These are phyloP conservation scores for Musa acuminata DNA, from an alignment of 176 grass and related monocot genomes.

Conservation along the genomic window DNA sequence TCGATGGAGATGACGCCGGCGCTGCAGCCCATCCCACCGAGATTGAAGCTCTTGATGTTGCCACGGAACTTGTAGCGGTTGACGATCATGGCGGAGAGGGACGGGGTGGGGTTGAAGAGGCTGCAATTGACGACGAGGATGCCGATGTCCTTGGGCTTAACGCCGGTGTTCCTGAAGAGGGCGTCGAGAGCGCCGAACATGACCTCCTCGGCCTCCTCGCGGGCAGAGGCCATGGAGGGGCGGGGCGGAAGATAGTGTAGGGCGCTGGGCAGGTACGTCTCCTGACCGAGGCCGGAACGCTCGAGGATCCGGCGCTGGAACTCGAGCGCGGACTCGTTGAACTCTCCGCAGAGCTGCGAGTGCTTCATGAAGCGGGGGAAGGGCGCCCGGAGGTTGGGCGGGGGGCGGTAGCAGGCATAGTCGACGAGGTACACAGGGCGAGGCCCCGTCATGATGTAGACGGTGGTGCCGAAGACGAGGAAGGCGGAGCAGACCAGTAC, in stretches of 20 bases:
- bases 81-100: conserved; percentile 46
- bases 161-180: conserved; percentile 24
- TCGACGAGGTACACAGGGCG: conserved; percentile 41
- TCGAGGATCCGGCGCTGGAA: conserved; percentile 38
- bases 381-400: background rate
- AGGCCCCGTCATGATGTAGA: conserved; percentile 20
- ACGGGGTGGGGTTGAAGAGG: conserved; percentile 40
- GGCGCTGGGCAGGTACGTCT: conserved; percentile 27
- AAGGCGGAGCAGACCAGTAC: conserved; percentile 12
- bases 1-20: conserved; percentile 37
- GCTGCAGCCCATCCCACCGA: conserved; percentile 58
- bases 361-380: conserved; percentile 26
- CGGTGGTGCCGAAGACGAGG: conserved; percentile 13
- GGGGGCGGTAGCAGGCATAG: conserved; percentile 32
- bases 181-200: conserved; percentile 45
- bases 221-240: conserved; percentile 27
- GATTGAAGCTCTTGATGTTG: conserved; percentile 38
- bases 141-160: conserved; percentile 31
- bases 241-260: conserved; percentile 24
- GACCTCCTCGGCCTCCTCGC: conserved; percentile 36
- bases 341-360: conserved; percentile 16
- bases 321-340: conserved; percentile 17
- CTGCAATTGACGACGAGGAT: conserved; percentile 55
- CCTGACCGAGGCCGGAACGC: conserved; percentile 34
- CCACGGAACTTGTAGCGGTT: conserved; percentile 44